Evolutionary conservation across 2,329 filamentous ascomycete genomes (phyloP).

Genomic region (Clarireedia hainanense): DNA sequence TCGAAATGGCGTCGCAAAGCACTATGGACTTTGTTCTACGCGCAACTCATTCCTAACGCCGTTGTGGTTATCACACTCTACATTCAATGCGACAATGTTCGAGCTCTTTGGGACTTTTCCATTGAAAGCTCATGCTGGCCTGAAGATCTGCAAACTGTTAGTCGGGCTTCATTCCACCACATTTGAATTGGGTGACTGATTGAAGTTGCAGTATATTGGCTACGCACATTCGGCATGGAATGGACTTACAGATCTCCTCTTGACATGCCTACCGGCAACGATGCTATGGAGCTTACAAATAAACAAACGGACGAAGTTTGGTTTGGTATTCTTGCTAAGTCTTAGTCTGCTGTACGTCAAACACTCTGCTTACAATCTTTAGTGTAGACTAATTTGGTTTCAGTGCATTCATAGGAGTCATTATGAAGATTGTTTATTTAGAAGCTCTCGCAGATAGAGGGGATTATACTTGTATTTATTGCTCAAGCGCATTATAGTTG

Average conservation of each 20-base stretch:
- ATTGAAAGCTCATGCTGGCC: slow-evolving; percentile 10
- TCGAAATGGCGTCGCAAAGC: not conserved
- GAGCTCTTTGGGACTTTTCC: slow-evolving; percentile 11
- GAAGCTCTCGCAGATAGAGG: slow-evolving; percentile 7
- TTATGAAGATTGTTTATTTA: slow-evolving; percentile 15
- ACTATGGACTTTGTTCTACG: slow-evolving; percentile 12
- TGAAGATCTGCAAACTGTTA: slow-evolving; percentile 9
- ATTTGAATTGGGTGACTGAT: not conserved
- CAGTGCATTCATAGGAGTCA: slow-evolving; percentile 13
- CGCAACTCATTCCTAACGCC: slow-evolving; percentile 9
- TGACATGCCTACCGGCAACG: slow-evolving; percentile 12
- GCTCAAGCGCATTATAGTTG: too few relatives aligned
- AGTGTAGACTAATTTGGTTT: not conserved
- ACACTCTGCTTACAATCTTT: not conserved
- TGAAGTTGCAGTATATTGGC: not conserved
- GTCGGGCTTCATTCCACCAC: not conserved
- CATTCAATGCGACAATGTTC: slow-evolving; percentile 11
- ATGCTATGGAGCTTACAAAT: slow-evolving; percentile 16
- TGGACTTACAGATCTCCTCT: slow-evolving; percentile 11
- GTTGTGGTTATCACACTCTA: slow-evolving; percentile 12
- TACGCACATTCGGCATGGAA: slow-evolving; percentile 8
- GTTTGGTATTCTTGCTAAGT: slow-evolving; percentile 10
- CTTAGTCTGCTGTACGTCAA: slow-evolving; percentile 13
- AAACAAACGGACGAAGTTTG: slow-evolving; percentile 10
- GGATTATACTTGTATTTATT: slow-evolving; percentile 13